Evolutionary conservation across 2,329 filamentous ascomycete genomes (phyloP).

Genomic region (Cladosporium sp.): DNA sequence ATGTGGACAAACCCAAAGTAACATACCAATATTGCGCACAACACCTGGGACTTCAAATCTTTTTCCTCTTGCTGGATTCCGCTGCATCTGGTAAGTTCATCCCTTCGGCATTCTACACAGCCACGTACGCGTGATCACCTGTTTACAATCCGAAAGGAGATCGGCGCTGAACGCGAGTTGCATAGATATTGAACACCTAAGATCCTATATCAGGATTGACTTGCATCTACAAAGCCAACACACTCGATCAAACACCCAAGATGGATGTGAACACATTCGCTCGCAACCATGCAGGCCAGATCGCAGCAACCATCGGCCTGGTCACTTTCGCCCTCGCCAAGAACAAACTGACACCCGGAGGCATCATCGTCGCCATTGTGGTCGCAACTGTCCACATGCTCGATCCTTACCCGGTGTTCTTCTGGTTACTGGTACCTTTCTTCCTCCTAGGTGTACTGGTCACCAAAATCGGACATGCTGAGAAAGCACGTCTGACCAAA

Average conservation of each 20-base stretch:
- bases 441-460: conserved; percentile 80
- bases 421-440: conserved; percentile 76
- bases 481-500: conserved; percentile 78
- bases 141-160: background rate
- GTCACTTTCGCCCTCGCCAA: conserved; percentile 51
- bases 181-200: background rate
- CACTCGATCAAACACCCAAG: background rate
- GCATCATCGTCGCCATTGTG: conserved; percentile 65
- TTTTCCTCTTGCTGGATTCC: too few species aligned
- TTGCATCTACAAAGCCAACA: background rate
- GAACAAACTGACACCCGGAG: conserved; percentile 63
- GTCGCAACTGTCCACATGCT: conserved; percentile 78
- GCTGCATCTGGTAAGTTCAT: too few species aligned
- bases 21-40: too few species aligned
- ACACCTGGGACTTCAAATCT: too few species aligned
- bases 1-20: too few species aligned
- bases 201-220: background rate
- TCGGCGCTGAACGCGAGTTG: background rate
- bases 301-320: conserved; percentile 28
- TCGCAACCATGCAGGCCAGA: conserved; percentile 22
- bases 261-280: conserved; percentile 17
- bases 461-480: conserved; percentile 84
- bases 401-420: conserved; percentile 95
- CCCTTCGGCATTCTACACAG: background rate
- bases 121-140: background rate